Conservation (phyloP, 1,284 basidiomycete genomes). For the Prillingera fragicola region DNA sequence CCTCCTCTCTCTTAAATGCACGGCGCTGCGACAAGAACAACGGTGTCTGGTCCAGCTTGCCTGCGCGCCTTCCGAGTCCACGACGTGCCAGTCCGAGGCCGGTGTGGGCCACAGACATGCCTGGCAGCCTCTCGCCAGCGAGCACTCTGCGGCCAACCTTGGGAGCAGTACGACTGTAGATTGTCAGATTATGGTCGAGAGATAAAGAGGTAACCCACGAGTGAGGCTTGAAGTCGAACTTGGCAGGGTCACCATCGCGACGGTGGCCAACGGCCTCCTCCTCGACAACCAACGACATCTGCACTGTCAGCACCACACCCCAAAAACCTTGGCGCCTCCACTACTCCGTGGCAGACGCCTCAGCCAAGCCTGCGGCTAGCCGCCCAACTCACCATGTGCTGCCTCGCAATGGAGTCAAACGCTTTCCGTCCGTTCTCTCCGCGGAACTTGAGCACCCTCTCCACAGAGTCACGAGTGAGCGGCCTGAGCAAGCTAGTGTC, state of each 20-base stretch:
- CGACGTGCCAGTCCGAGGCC: constrained; percentile 45
- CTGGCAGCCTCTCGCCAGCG: constrained; percentile 44
- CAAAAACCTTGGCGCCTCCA: too few species aligned
- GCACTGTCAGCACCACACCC: constrained; percentile 28
- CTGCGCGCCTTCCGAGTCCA: constrained; percentile 22
- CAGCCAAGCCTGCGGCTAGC: too few species aligned
- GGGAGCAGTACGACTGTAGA: constrained; percentile 17
- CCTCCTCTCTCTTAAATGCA: not conserved
- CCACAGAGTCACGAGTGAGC: constrained; percentile 4
- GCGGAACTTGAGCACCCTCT: constrained; percentile 47
- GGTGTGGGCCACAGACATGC: constrained; percentile 32
- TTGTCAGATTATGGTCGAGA: not conserved
- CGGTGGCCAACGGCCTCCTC: constrained; percentile 6
- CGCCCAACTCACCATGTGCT: constrained; percentile 48
- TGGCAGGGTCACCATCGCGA: constrained; percentile 2
- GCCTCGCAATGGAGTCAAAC: constrained; percentile 43
- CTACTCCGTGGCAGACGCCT: too few species aligned
- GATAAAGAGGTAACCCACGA: not conserved
- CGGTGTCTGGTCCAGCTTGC: constrained; percentile 12
- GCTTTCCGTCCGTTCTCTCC: constrained; percentile 33
- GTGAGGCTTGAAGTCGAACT: constrained; percentile 1
- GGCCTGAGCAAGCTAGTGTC: not conserved
- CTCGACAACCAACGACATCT: constrained; percentile 21
- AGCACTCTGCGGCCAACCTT: constrained; percentile 22
- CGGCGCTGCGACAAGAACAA: too few species aligned